These are phyloP conservation scores for Puccinellia tenuiflora DNA, from an alignment of 176 grass and related monocot genomes.

Conservation along the genomic window DNA sequence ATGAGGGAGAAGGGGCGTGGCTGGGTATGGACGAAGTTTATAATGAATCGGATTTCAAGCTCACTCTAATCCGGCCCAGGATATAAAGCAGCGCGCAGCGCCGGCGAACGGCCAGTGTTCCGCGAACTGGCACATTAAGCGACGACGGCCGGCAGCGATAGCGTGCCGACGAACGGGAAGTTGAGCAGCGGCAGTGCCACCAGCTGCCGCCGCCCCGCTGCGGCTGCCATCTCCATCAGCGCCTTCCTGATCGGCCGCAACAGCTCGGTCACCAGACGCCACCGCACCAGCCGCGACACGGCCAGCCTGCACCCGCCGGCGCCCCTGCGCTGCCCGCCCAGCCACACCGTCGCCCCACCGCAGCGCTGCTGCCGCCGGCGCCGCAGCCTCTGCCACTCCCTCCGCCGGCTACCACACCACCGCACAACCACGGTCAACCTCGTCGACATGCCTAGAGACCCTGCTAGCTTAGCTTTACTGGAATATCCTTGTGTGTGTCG, in stretches of 20 bases:
- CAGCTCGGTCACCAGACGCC: slow-evolving; percentile 43
- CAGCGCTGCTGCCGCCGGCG: slow-evolving; percentile 31
- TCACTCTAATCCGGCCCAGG: too few relatives aligned
- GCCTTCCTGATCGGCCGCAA: slow-evolving; percentile 50
- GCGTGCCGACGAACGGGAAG: slow-evolving; percentile 48
- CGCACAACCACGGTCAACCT: slow-evolving; percentile 15
- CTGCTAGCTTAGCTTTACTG: too few relatives aligned
- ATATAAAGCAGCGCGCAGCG: too few relatives aligned
- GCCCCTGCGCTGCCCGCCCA: slow-evolving; percentile 34
- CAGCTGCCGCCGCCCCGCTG: slow-evolving; percentile 13
- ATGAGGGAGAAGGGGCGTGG: too few relatives aligned
- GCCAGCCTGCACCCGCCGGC: slow-evolving; percentile 12
- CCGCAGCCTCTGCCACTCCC: slow-evolving; percentile 20
- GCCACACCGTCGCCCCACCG: slow-evolving; percentile 45
- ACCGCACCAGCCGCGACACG: slow-evolving; percentile 40
- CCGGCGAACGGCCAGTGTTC: too few relatives aligned
- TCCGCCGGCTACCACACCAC: slow-evolving; percentile 31
- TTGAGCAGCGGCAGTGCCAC: slow-evolving; percentile 34
- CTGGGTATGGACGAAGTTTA: too few relatives aligned
- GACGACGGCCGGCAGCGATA: slow-evolving; percentile 36
- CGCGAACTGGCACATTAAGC: too few relatives aligned
- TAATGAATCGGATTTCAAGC: too few relatives aligned
- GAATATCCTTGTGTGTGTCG: too few relatives aligned
- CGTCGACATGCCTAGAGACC: slow-evolving; percentile 9
- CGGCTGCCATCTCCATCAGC: slow-evolving; percentile 30